Percentiles rank a stretch among this genome's conserved stretches.
phyloP scores from a whole-genome alignment of 129 eudicot genomes.

The Arctium lappa region DNA sequence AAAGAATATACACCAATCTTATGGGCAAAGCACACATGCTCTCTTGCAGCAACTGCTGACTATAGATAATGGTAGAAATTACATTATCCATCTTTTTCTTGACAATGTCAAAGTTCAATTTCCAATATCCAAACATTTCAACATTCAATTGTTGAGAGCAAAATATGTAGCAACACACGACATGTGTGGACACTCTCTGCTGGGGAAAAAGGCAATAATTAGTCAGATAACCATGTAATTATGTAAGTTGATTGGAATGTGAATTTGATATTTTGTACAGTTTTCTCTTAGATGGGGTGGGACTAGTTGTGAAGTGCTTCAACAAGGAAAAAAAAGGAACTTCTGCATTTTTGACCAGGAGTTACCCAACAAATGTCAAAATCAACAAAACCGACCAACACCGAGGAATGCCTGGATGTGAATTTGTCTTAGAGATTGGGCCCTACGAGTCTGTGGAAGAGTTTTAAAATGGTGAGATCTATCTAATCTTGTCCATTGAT shows the following conservation, averaged over 20 bases:
- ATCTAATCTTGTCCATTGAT: background rate
- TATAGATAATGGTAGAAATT: too few relatives aligned
- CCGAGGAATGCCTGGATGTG: constrained; percentile 18
- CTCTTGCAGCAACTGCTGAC: too few relatives aligned
- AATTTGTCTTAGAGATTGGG: constrained; percentile 19
- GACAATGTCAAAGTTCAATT: too few relatives aligned
- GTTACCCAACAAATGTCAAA: constrained; percentile 19
- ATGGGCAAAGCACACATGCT: too few relatives aligned
- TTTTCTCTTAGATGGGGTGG: constrained; percentile 38
- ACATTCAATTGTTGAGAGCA: too few relatives aligned
- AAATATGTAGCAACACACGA: too few relatives aligned
- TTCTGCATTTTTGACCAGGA: constrained; percentile 27
- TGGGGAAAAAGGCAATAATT: too few relatives aligned
- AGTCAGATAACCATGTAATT: too few relatives aligned
- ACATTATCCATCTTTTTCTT: too few relatives aligned
- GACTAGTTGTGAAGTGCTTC: constrained; percentile 39
- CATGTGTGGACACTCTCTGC: too few relatives aligned
- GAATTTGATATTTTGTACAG: constrained; percentile 7
- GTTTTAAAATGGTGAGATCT: constrained; percentile 52
- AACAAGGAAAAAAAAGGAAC: background rate
- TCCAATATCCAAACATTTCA: too few relatives aligned
- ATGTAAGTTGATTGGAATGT: background rate
- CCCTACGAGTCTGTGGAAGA: constrained; percentile 38
- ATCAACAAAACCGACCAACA: constrained; percentile 30
- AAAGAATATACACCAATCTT: too few relatives aligned